Conservation (phyloP, 164 flowering plant genomes). For the Pachysandra terminalis region DNA sequence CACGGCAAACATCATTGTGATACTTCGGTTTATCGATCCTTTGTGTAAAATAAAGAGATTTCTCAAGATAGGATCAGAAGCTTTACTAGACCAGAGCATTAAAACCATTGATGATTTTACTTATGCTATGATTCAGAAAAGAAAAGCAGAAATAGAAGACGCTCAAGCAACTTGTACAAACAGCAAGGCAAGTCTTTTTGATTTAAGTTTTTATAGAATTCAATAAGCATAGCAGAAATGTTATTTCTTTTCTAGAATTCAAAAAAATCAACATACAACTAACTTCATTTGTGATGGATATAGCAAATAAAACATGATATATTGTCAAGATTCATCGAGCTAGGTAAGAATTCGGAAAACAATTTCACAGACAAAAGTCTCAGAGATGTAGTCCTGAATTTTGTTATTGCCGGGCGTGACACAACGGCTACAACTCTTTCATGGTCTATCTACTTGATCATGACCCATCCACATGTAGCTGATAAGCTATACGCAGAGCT, state of each 20-base stretch:
- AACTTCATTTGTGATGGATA: neutral
- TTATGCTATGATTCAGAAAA: slow-evolving; percentile 61
- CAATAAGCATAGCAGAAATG: too few species aligned
- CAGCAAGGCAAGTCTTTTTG: slow-evolving; percentile 34
- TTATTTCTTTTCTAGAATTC: too few species aligned
- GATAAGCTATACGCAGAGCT: slow-evolving; percentile 68
- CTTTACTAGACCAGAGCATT: slow-evolving; percentile 69
- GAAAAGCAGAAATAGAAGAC: slow-evolving; percentile 69
- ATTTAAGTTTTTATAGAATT: neutral
- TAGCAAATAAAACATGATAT: slow-evolving; percentile 75
- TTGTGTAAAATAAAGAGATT: slow-evolving; percentile 78
- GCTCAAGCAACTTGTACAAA: slow-evolving; percentile 20
- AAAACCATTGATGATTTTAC: slow-evolving; percentile 78
- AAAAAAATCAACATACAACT: neutral
- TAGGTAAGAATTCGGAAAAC: slow-evolving; percentile 58
- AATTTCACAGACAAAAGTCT: slow-evolving; percentile 72
- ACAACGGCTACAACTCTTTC: slow-evolving; percentile 90
- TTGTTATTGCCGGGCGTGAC: slow-evolving; percentile 93
- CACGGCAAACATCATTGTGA: slow-evolving; percentile 72
- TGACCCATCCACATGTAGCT: slow-evolving; percentile 57
- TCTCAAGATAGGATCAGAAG: slow-evolving; percentile 73
- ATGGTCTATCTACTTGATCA: slow-evolving; percentile 86
- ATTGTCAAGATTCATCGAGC: slow-evolving; percentile 80
- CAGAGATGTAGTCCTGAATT: slow-evolving; percentile 85
- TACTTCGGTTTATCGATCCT: slow-evolving; percentile 83